Evolutionary conservation across 2,329 filamentous ascomycete species (phyloP).

Genomic region (Grosmannia serpens): DNA sequence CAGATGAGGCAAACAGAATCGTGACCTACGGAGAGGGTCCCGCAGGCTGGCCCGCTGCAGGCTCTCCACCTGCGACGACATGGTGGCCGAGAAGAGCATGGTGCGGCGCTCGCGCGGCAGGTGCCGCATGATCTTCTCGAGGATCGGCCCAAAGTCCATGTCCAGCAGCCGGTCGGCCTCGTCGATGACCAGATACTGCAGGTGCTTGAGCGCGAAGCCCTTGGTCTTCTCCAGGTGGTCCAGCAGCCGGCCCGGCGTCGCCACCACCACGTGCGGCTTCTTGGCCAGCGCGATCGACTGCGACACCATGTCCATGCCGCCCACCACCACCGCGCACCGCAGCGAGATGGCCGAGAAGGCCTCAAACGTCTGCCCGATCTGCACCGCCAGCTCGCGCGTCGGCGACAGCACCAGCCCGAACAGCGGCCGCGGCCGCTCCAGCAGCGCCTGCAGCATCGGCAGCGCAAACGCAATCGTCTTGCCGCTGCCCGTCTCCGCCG

Average conservation of each 20-base stretch:
- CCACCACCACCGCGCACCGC: slow-evolving; percentile 74
- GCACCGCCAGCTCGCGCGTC: slow-evolving; percentile 83
- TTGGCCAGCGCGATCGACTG: slow-evolving; percentile 89
- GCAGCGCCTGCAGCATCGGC: slow-evolving; percentile 80
- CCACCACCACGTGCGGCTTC: slow-evolving; percentile 88
- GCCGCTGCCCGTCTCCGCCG: slow-evolving; percentile 90
- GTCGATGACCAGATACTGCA: slow-evolving; percentile 90
- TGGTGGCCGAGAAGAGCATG: slow-evolving; percentile 63
- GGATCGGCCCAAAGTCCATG: slow-evolving; percentile 14
- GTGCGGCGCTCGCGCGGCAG: slow-evolving; percentile 68
- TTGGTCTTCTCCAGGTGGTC: slow-evolving; percentile 97
- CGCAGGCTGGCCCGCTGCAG: slow-evolving; percentile 80
- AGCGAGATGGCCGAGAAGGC: slow-evolving; percentile 84
- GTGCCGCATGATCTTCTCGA: slow-evolving; percentile 76
- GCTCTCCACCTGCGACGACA: slow-evolving; percentile 86
- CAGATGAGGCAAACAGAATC: not conserved
- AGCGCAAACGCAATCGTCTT: slow-evolving; percentile 94
- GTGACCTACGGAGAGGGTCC: slow-evolving; percentile 29
- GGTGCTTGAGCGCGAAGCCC: slow-evolving; percentile 66
- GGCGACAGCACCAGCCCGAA: slow-evolving; percentile 88
- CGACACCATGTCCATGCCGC: slow-evolving; percentile 90
- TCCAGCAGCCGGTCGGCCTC: slow-evolving; percentile 88
- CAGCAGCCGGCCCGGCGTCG: slow-evolving; percentile 77
- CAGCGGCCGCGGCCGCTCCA: slow-evolving; percentile 74
- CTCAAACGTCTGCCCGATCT: slow-evolving; percentile 82